Conservation (phyloP, 1,284 basidiomycete genomes). For the Cutaneotrichosporon mucoides region DNA sequence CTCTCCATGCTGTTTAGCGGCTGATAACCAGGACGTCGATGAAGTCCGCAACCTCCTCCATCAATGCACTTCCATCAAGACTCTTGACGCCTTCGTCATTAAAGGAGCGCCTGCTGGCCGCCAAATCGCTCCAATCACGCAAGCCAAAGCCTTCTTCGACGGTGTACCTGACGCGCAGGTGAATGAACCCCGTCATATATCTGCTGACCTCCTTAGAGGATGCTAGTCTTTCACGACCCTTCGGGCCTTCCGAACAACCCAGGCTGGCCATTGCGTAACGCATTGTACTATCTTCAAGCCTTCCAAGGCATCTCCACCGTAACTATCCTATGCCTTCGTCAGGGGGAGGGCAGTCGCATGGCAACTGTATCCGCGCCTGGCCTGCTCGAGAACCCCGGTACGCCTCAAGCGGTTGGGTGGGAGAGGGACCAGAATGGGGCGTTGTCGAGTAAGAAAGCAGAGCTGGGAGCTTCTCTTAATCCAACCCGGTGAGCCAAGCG, state of each 20-base stretch:
- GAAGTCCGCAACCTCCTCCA: slow-evolving; percentile 16
- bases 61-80: background rate
- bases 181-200: background rate
- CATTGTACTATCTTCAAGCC: slow-evolving; percentile 71
- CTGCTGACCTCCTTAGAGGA: slow-evolving; percentile 51
- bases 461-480: slow-evolving; percentile 94
- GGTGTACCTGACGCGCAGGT: slow-evolving; percentile 48
- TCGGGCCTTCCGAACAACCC: slow-evolving; percentile 72
- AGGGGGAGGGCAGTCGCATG: slow-evolving; percentile 26
- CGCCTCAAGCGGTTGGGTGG: slow-evolving; percentile 75
- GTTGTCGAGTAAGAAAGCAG: slow-evolving; percentile 79
- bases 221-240: slow-evolving; percentile 79
- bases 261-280: slow-evolving; percentile 92
- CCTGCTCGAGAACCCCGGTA: background rate
- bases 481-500: slow-evolving; percentile 56
- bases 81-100: slow-evolving; percentile 19
- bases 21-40: slow-evolving; percentile 28
- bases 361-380: slow-evolving; percentile 10
- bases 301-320: slow-evolving; percentile 55
- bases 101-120: slow-evolving; percentile 28
- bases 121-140: slow-evolving; percentile 56
- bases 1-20: no score
- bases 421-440: slow-evolving; percentile 84
- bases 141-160: slow-evolving; percentile 58
- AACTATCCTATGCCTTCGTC: slow-evolving; percentile 72